These are phyloP conservation scores for Eragrostis tef DNA, from an alignment of 202 grass and related monocot species.

Conservation along the genomic window DNA sequence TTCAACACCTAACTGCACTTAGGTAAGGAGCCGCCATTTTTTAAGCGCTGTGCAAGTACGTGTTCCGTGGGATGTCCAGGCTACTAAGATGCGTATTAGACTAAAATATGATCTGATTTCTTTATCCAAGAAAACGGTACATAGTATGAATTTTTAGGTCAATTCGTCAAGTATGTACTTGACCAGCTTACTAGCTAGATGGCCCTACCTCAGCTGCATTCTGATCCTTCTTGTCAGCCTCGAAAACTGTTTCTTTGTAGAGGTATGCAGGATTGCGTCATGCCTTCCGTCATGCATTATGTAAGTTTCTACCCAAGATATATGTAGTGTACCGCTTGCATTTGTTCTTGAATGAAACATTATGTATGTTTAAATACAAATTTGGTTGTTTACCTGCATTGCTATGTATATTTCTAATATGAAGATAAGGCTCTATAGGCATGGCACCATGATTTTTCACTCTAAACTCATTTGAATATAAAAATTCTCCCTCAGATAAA, in stretches of 20 bases:
- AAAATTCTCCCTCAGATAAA: not conserved
- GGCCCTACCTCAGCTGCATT: slow-evolving; percentile 32
- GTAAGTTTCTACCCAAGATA: not conserved
- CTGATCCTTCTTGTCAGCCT: slow-evolving; percentile 22
- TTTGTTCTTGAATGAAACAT: not conserved
- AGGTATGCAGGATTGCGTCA: slow-evolving; percentile 21
- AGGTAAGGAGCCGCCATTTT: not conserved
- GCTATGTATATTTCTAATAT: not conserved
- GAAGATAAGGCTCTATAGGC: not conserved
- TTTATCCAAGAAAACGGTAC: not conserved
- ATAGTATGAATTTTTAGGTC: not conserved
- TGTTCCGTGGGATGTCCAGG: not conserved
- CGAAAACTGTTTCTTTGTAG: not conserved
- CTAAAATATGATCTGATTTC: not conserved
- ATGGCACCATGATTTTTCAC: not conserved
- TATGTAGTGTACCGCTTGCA: too few relatives aligned
- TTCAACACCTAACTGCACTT: slow-evolving; percentile 25
- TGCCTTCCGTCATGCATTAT: not conserved
- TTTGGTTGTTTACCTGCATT: not conserved
- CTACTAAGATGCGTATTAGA: not conserved
- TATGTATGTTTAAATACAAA: not conserved
- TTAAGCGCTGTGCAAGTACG: not conserved
- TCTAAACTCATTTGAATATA: not conserved
- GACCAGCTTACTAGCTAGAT: slow-evolving; percentile 17
- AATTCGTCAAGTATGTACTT: not conserved